phyloP scores from a whole-genome alignment of 1,284 basidiomycete genomes.

The Ustilago hordei region DNA sequence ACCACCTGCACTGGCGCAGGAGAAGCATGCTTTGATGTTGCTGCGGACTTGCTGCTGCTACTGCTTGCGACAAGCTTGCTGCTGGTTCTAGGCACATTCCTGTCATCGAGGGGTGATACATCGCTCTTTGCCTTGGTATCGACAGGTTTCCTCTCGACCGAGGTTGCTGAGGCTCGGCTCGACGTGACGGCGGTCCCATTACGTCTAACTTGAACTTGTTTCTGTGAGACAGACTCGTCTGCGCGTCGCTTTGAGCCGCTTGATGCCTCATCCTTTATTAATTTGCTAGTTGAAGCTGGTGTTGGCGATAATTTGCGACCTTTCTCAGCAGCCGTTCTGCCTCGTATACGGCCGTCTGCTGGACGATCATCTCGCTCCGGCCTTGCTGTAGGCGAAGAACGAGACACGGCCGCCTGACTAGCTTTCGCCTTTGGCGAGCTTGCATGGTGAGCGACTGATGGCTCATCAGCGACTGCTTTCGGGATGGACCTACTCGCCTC shows the following conservation, averaged over 20 bases:
- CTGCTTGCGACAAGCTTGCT: neutral
- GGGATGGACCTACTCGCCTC: neutral
- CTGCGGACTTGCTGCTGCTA: neutral
- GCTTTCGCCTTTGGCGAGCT: constrained; percentile 9
- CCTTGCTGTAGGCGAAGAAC: neutral
- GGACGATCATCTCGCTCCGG: neutral
- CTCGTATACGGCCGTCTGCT: neutral
- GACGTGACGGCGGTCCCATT: neutral
- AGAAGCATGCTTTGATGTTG: neutral
- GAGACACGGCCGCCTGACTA: neutral
- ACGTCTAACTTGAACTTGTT: neutral
- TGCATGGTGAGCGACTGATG: neutral
- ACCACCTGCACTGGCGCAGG: constrained; percentile 25
- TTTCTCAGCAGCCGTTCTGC: neutral
- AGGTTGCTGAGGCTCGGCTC: neutral
- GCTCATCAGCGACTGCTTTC: neutral
- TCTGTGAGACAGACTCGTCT: neutral
- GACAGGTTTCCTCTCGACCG: neutral
- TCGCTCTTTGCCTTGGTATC: neutral
- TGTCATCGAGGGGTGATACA: neutral
- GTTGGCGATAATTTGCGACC: neutral
- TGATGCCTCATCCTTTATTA: neutral
- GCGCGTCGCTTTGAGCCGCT: neutral
- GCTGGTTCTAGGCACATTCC: neutral
- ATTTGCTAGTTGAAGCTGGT: neutral